Conservation (phyloP, 1,139 yeast genomes). For the Zygoascus sp. region DNA sequence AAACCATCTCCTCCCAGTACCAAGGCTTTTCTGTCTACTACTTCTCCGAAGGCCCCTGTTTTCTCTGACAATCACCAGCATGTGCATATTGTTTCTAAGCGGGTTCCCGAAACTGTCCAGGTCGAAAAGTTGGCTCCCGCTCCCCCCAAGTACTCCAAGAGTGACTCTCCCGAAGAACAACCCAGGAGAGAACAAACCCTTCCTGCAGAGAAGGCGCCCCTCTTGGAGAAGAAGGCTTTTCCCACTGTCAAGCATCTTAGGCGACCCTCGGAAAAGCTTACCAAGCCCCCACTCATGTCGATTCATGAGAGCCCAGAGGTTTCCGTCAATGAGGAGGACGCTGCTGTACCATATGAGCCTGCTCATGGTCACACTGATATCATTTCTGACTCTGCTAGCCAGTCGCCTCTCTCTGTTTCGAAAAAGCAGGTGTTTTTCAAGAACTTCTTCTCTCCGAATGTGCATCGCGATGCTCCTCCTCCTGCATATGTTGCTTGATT, state of each 20-base stretch:
- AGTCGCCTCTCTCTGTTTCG: not conserved
- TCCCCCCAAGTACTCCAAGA: not conserved
- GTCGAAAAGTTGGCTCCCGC: not conserved
- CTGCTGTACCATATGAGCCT: not conserved
- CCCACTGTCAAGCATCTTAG: not conserved
- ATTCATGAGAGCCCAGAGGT: not conserved
- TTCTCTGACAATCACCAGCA: not conserved
- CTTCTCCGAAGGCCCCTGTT: too few relatives aligned
- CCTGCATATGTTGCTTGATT: slow-evolving; percentile 19
- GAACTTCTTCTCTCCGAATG: slow-evolving; percentile 15
- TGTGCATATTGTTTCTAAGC: not conserved
- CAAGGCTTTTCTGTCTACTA: too few relatives aligned
- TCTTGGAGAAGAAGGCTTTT: not conserved
- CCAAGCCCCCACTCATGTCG: not conserved
- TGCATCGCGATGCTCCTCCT: slow-evolving; percentile 15
- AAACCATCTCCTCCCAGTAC: too few relatives aligned
- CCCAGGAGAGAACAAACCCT: not conserved
- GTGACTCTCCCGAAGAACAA: not conserved
- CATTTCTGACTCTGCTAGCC: not conserved
- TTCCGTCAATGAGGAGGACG: not conserved
- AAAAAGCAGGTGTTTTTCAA: slow-evolving; percentile 10
- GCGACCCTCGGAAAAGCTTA: not conserved
- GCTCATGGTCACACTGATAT: not conserved
- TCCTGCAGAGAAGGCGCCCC: not conserved
- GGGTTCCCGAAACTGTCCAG: not conserved